phyloP scores from a whole-genome alignment of 495 filamentous ascomycete genomes.

The Terfezia boudieri region DNA sequence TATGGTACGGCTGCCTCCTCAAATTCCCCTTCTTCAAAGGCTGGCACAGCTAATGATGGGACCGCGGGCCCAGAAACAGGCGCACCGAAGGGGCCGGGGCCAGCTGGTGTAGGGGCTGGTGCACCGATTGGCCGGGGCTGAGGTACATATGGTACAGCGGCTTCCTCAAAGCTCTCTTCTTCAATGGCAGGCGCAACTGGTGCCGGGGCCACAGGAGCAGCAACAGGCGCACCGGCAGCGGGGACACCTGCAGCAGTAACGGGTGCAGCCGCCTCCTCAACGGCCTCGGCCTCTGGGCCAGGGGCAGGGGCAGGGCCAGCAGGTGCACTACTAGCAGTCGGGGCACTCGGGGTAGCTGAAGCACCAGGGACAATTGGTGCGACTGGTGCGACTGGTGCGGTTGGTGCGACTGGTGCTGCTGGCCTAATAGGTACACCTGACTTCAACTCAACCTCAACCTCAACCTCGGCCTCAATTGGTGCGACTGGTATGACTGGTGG shows the following conservation, averaged over 20 bases:
- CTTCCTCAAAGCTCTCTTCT: too few species aligned
- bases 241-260: neutral
- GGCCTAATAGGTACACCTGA: too few species aligned
- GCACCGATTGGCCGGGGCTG: too few species aligned
- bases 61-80: neutral
- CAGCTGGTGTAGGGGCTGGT: neutral
- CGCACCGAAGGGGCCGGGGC: neutral
- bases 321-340: neutral
- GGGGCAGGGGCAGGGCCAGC: neutral
- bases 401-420: too few species aligned
- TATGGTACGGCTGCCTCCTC: too few species aligned
- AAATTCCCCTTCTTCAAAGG: too few species aligned
- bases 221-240: neutral
- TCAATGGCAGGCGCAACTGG: neutral
- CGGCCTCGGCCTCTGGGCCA: neutral
- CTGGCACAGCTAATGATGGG: neutral
- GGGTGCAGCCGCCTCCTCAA: neutral
- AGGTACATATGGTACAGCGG: too few species aligned
- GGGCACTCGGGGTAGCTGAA: neutral
- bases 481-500: too few species aligned
- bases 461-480: too few species aligned
- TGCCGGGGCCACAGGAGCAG: neutral
- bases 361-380: neutral
- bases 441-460: too few species aligned
- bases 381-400: too few species aligned